phyloP scores from a whole-genome alignment of 1,139 yeast species.

The Lizanozyma gosingica region DNA sequence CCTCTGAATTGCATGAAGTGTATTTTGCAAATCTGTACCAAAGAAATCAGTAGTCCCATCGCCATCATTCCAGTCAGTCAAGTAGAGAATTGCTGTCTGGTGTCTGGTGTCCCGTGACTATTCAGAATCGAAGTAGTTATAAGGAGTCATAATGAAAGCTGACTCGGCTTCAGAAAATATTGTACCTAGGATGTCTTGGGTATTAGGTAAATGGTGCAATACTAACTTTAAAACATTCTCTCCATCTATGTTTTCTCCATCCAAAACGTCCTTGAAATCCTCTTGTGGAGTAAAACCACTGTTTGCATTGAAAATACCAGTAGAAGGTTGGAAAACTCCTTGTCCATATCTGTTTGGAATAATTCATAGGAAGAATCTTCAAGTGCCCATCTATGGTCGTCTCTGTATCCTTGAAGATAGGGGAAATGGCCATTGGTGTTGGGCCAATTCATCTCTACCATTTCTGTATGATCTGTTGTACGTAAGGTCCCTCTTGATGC shows the following conservation, averaged over 20 bases:
- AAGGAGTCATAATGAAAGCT: slow-evolving; percentile 12
- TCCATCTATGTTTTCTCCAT: slow-evolving; percentile 11
- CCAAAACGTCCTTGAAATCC: slow-evolving; percentile 9
- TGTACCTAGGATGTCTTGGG: slow-evolving; percentile 15
- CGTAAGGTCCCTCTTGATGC: slow-evolving; percentile 13
- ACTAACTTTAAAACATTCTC: slow-evolving; percentile 13
- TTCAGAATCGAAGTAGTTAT: slow-evolving; percentile 13
- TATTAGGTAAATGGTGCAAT: slow-evolving; percentile 14
- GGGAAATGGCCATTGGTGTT: slow-evolving; percentile 10
- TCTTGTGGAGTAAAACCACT: slow-evolving; percentile 12
- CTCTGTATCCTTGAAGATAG: slow-evolving; percentile 10
- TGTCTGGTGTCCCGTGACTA: slow-evolving; percentile 11
- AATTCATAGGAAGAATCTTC: slow-evolving; percentile 1
- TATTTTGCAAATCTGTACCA: not conserved
- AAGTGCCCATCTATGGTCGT: not conserved
- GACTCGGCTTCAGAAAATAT: slow-evolving; percentile 13
- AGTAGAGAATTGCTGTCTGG: slow-evolving; percentile 10
- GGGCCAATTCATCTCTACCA: slow-evolving; percentile 8
- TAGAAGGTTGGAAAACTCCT: slow-evolving; percentile 7
- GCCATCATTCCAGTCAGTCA: slow-evolving; percentile 7
- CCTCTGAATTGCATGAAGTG: not conserved
- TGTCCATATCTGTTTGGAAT: slow-evolving; percentile 5
- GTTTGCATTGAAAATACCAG: slow-evolving; percentile 10
- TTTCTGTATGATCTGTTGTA: slow-evolving; percentile 6
- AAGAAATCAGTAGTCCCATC: slow-evolving; percentile 5